Percentiles rank a stretch among this genome's conserved stretches.
Evolutionary conservation across 176 grass and related monocot genomes (phyloP).

Genomic region (Pontederia paniculata): DNA sequence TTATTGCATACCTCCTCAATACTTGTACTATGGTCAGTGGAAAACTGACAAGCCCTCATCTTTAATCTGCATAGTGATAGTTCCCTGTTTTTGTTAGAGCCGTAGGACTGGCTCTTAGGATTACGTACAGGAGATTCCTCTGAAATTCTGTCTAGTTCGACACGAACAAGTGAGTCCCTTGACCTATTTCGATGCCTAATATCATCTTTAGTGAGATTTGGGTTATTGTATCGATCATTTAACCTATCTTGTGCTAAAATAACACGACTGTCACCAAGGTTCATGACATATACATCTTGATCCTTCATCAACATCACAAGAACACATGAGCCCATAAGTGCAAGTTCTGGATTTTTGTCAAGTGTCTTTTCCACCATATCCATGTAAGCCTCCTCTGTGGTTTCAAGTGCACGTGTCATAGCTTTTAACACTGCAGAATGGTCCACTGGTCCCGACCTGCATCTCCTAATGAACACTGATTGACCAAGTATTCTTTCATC

Average conservation of each 20-base stretch:
- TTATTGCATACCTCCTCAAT: conserved; percentile 53
- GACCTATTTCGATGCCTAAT: too few relatives aligned
- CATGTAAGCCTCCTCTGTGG: conserved; percentile 43
- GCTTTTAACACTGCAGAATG: conserved; percentile 55
- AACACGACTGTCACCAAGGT: conserved; percentile 83
- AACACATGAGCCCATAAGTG: conserved; percentile 72
- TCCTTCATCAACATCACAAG: conserved; percentile 71
- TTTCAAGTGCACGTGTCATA: conserved; percentile 44
- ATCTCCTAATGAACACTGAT: conserved; percentile 1
- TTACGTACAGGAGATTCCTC: too few relatives aligned
- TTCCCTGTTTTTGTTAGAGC: too few relatives aligned
- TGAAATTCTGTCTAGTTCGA: too few relatives aligned
- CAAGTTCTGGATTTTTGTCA: conserved; percentile 70
- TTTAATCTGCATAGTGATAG: conserved; percentile 35
- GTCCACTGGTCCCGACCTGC: conserved; percentile 34
- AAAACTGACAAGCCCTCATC: conserved; percentile 56
- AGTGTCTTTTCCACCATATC: conserved; percentile 65
- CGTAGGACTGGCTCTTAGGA: too few relatives aligned
- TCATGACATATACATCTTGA: conserved; percentile 92
- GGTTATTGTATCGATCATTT: background rate
- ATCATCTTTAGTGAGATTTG: too few relatives aligned
- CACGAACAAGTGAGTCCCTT: too few relatives aligned
- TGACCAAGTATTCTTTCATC: conserved; percentile 20
- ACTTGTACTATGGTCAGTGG: conserved; percentile 76
- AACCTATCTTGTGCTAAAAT: conserved; percentile 45